Conservation (phyloP, 768 basidiomycete species). For the Hydnum rufescens region DNA sequence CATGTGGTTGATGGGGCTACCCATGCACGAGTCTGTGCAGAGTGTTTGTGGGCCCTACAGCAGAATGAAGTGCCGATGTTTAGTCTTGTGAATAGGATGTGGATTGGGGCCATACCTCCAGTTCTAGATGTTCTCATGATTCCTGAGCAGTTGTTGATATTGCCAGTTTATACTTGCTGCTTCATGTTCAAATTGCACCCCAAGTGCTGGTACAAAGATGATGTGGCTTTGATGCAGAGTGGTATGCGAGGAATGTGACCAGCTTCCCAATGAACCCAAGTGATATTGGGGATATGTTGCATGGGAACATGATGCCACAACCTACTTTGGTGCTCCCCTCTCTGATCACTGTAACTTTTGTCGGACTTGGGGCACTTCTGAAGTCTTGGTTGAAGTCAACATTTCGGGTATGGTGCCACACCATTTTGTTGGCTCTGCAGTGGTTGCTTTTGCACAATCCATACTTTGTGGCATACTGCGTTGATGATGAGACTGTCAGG, state of each 20-base stretch:
- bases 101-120: slow-evolving; percentile 21
- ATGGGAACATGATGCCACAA: slow-evolving; percentile 20
- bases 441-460: slow-evolving; percentile 23
- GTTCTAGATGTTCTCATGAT: slow-evolving; percentile 18
- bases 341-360: slow-evolving; percentile 20
- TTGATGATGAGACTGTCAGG: slow-evolving; percentile 12
- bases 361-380: slow-evolving; percentile 16
- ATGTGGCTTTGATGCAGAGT: slow-evolving; percentile 9
- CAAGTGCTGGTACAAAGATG: slow-evolving; percentile 11
- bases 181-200: slow-evolving; percentile 1
- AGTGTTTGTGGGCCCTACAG: background rate
- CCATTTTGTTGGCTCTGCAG: slow-evolving; percentile 16
- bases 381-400: slow-evolving; percentile 15
- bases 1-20: background rate
- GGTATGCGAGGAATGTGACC: slow-evolving; percentile 22
- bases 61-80: background rate
- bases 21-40: background rate
- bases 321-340: slow-evolving; percentile 16
- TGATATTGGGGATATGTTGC: slow-evolving; percentile 18
- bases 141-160: slow-evolving; percentile 22
- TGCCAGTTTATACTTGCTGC: slow-evolving; percentile 14
- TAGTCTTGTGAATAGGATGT: slow-evolving; percentile 22
- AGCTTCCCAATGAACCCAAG: slow-evolving; percentile 16
- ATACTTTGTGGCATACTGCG: slow-evolving; percentile 17
- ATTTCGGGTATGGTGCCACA: slow-evolving; percentile 18